Conservation (phyloP, 768 basidiomycete species). For the Daedaleopsis sinensis region DNA sequence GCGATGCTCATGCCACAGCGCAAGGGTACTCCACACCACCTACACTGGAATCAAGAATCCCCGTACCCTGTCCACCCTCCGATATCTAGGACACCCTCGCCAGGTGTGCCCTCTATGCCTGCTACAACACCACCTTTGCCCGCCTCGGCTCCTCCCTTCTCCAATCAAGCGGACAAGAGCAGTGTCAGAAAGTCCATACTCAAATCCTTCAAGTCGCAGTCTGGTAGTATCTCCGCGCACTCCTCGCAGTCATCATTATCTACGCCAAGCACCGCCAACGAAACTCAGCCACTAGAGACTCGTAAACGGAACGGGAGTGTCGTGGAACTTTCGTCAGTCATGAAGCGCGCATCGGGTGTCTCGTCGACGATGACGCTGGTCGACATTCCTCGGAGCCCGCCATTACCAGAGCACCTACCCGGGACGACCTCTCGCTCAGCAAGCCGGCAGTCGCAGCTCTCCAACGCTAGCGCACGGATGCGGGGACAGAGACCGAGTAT, state of each 20-base stretch:
- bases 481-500: slow-evolving; percentile 24
- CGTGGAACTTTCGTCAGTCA: slow-evolving; percentile 40
- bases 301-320: slow-evolving; percentile 45
- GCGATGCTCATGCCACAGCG: slow-evolving; percentile 23
- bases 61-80: slow-evolving; percentile 55
- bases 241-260: slow-evolving; percentile 30
- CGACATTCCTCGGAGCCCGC: slow-evolving; percentile 65
- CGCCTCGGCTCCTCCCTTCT: slow-evolving; percentile 23
- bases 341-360: slow-evolving; percentile 31
- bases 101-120: slow-evolving; percentile 25
- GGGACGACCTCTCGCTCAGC: slow-evolving; percentile 19
- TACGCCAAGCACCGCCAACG: slow-evolving; percentile 33
- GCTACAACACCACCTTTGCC: slow-evolving; percentile 24
- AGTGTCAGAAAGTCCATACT: slow-evolving; percentile 70
- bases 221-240: slow-evolving; percentile 30
- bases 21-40: slow-evolving; percentile 47
- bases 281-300: slow-evolving; percentile 42
- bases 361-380: slow-evolving; percentile 36
- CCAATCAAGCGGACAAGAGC: slow-evolving; percentile 44
- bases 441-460: slow-evolving; percentile 27
- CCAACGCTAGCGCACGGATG: slow-evolving; percentile 12
- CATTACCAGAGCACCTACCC: slow-evolving; percentile 47
- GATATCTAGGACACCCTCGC: slow-evolving; percentile 17
- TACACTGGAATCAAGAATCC: slow-evolving; percentile 76
- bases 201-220: slow-evolving; percentile 61